Base-by-base conservation (phyloP, 2,329 filamentous ascomycete species). In the Allantophomopsis cytisporea region DNA sequence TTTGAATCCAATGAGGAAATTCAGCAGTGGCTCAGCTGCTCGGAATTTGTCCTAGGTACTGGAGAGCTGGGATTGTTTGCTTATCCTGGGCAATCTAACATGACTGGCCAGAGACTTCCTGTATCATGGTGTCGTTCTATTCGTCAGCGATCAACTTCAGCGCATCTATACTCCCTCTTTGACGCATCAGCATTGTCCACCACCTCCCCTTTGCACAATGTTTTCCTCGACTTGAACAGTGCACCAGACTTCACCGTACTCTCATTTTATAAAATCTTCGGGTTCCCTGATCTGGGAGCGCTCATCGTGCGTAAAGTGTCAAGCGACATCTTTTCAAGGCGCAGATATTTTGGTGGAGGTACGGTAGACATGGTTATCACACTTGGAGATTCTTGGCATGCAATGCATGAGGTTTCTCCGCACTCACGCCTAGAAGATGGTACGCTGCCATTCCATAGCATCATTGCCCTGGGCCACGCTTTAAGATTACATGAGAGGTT, bases 251-350 rank as follows among this genome's bases (percentile, higher is more conserved):
- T 94, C 47, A 78, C 75, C 0, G 80, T 84, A 0, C 52, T 94
- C 31, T 94, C 86, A 56, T 75, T 94, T 44, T 91, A 94, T 62
- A 95, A 95, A 58, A 87, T 94, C 12, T 94, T 94, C 56, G 88
- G 88, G 1, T 94, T 94, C 45, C 88, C 88, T 0, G 83, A 94
- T 53, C 64, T 94, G 2, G 88, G 87, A 1, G 86, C 77, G 1
- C 61, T 95, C 41, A 74, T 94, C 17, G 76, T 94, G 7, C 76
- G 81, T 31, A 84, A 83, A 47, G 66, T 71, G 17, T 72, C 81
- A 7, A 72, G 71, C 11, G 58, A 68, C 31, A 52, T 78, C 2
- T 77, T 93, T 36, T 62, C 71, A 17, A 64, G 65, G 33, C 73
- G 84, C 42, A 75, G 63, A 43, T 95, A 91, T 51, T 95, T 95